Evolutionary conservation across 768 basidiomycete genomes (phyloP), one percentile per base, ranked within the genome.

Genomic region (Amanita rubescens): DNA sequence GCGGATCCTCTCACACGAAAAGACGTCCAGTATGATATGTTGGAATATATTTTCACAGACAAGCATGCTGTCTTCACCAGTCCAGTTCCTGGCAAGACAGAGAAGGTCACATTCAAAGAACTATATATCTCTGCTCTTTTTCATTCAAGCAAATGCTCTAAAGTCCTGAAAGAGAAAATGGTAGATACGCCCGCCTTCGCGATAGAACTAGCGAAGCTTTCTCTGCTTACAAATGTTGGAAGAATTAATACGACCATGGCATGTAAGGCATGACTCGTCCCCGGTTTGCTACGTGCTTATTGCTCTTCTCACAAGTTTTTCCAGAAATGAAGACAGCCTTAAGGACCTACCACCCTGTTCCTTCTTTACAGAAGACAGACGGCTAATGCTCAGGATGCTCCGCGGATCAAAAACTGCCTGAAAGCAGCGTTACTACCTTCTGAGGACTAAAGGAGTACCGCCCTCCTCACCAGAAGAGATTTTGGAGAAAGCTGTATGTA

Each of bases 231-330:
- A 49, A 95, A 95, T 63, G 87, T 93, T 44, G 92, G 92, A 22
- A 76, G 90, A 57, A 89, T 94, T 69, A 94, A 94, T 64, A 94
- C 93, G 35, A 94, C 92, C 30, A 85, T 93, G 81, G 90, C 90
- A 49, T 85, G 82, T 87, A 69, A 72, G 83, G 67, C 1, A 0
- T n/a, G 17, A n/a, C 27, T 24, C n/a, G 27, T 9, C 2, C 15
- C 42, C 4, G 2, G 12, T 34, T 51, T 35, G 34, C 38, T 19
- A 51, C 54, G 22, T 48, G 55, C 58, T 58, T 58, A 35, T 63
- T 51, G 55, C 54, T 48, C 27, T 44, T 53, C 14, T 47, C 49
- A 60, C 38, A 63, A 91, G 89, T 94, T 72, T 92, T 91, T 66
- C 90, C 90, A 53, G 90, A 92, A 73, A 93, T 94, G 91, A 88